Conservation (phyloP, 768 basidiomycete species). For the Lanmaoa pseudosensibilis region DNA sequence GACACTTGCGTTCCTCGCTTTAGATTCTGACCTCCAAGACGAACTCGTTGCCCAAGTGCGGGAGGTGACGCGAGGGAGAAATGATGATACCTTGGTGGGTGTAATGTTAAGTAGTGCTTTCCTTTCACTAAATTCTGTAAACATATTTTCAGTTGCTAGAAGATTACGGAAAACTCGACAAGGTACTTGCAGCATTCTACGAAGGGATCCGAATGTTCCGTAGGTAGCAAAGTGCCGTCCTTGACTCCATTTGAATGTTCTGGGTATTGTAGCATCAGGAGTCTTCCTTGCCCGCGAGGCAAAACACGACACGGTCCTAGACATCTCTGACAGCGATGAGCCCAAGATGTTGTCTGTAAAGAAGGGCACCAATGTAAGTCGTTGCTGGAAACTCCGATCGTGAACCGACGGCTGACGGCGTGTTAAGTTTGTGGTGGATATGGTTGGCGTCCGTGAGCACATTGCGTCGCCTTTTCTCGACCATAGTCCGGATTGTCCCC, state of each 20-base stretch:
- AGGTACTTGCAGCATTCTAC: constrained; percentile 29
- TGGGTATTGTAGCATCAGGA: constrained; percentile 26
- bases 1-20: constrained; percentile 32
- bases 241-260: not conserved
- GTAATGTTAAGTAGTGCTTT: not conserved
- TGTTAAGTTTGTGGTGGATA: constrained; percentile 28
- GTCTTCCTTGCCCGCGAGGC: constrained; percentile 31
- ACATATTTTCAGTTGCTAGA: constrained; percentile 15
- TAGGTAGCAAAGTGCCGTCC: constrained; percentile 11
- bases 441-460: constrained; percentile 31
- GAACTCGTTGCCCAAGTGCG: constrained; percentile 33
- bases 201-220: constrained; percentile 39
- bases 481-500: not conserved
- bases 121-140: not conserved
- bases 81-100: constrained; percentile 17
- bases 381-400: too few relatives aligned
- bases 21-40: constrained; percentile 32
- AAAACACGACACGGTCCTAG: constrained; percentile 26
- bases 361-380: constrained; percentile 25
- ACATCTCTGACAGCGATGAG: constrained; percentile 17
- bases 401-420: constrained; percentile 1
- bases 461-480: not conserved
- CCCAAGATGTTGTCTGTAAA: constrained; percentile 20
- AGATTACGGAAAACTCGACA: constrained; percentile 31
- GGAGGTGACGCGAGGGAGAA: constrained; percentile 24